Conservation (phyloP, 2,329 filamentous ascomycete genomes). For the Cyphellophora attinorum region DNA sequence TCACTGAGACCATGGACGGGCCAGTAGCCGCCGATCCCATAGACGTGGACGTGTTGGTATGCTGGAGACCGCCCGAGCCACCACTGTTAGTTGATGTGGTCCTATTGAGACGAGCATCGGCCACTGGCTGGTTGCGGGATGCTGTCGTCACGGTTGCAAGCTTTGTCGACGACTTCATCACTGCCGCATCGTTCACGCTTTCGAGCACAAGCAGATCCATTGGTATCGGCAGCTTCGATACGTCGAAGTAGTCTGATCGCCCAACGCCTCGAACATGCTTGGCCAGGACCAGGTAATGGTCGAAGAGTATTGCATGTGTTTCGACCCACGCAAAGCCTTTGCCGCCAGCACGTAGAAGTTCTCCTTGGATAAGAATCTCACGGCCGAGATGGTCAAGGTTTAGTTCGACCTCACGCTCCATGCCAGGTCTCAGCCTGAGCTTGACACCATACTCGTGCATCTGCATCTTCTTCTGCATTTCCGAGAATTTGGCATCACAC, state of each 20-base stretch:
- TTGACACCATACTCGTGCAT: constrained; percentile 76
- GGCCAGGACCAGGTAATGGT: constrained; percentile 89
- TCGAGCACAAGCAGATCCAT: constrained; percentile 94
- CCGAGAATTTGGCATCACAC: constrained; percentile 84
- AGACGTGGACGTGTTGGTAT: constrained; percentile 60
- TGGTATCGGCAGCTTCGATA: constrained; percentile 87
- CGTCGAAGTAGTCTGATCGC: constrained; percentile 79
- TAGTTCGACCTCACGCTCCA: constrained; percentile 70
- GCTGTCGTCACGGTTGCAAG: constrained; percentile 56
- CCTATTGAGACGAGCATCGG: constrained; percentile 41
- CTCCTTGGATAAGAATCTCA: constrained; percentile 79
- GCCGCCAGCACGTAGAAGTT: constrained; percentile 78
- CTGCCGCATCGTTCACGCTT: constrained; percentile 82
- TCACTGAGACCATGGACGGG: constrained; percentile 37
- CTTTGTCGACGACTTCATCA: constrained; percentile 62
- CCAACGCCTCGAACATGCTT: constrained; percentile 55
- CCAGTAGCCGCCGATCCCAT: constrained; percentile 45
- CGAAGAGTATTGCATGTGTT: constrained; percentile 85
- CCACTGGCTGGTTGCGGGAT: constrained; percentile 27
- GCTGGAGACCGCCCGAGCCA: constrained; percentile 43
- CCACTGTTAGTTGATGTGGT: constrained; percentile 44
- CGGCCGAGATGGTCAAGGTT: constrained; percentile 91
- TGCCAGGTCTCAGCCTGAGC: constrained; percentile 75
- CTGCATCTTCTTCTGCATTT: constrained; percentile 83
- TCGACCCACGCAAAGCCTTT: constrained; percentile 91